Conservation (phyloP, 768 basidiomycete genomes). For the Boletales sp. region DNA sequence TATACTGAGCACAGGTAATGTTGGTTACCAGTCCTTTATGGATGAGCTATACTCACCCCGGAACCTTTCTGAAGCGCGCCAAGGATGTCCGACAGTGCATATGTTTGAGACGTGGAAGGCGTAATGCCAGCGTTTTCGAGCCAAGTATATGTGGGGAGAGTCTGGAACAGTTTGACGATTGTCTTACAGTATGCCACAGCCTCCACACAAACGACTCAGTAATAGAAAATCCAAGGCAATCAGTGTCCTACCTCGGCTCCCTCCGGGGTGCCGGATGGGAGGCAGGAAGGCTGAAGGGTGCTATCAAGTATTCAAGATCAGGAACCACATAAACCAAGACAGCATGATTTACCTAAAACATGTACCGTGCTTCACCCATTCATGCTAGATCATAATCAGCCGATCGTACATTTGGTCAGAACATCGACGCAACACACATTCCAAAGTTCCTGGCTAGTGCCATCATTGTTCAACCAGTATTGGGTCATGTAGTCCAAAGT, state of each 20-base stretch:
- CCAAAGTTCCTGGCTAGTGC: slow-evolving; percentile 64
- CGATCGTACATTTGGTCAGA: not conserved
- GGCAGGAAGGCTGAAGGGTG: slow-evolving; percentile 55
- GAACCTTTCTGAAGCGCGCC: slow-evolving; percentile 53
- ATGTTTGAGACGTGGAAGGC: slow-evolving; percentile 56
- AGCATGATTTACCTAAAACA: slow-evolving; percentile 30
- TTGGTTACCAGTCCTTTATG: no score
- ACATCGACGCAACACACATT: slow-evolving; percentile 39
- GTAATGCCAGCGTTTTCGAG: slow-evolving; percentile 70
- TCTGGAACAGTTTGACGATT: slow-evolving; percentile 58
- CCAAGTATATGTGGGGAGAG: slow-evolving; percentile 73
- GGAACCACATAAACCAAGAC: not conserved
- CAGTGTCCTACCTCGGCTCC: slow-evolving; percentile 55
- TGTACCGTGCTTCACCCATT: slow-evolving; percentile 70
- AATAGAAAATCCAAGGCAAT: not conserved
- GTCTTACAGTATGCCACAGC: slow-evolving; percentile 64
- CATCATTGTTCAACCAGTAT: slow-evolving; percentile 63
- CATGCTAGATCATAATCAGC: slow-evolving; percentile 44
- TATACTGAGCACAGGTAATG: slow-evolving; percentile 33
- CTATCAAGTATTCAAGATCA: slow-evolving; percentile 31
- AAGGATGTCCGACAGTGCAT: slow-evolving; percentile 51
- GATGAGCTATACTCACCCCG: slow-evolving; percentile 27
- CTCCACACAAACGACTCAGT: slow-evolving; percentile 28
- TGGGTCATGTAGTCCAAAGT: slow-evolving; percentile 57
- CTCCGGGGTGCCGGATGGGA: slow-evolving; percentile 53